Base-by-base conservation (phyloP, 305 asterid genomes). In the Fraxinus greggii region DNA sequence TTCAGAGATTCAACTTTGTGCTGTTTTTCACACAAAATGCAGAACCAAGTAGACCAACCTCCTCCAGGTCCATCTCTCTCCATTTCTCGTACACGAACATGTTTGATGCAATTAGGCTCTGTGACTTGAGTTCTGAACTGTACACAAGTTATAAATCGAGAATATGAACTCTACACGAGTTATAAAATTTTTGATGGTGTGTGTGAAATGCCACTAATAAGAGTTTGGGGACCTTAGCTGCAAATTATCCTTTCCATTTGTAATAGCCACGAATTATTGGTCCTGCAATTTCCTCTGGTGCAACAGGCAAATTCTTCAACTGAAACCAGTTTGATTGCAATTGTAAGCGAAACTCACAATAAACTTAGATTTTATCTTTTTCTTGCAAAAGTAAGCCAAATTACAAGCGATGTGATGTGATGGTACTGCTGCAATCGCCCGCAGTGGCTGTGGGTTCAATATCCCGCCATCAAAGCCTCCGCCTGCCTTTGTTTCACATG, bases 1-100 rank as follows among this genome's bases (percentile, higher is more conserved):
- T 65, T 24, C 9, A 12, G 38, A 31, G 19, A 15, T 81, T 78
- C 24, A n/a, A 51, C 81, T 51, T 61, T 45, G 38, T 69, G 13
- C 72, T 28, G 10, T 42, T 76, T 36, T 13, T 73, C 28, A 17
- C 73, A 75, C 84, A 83, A 72, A 21, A 87, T 87, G 90, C 85
- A 84, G 21, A 83, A 80, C 79, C 86, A 81, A 81, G 33, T 59
- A 35, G 74, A 9, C 82, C 86, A 83, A 78, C 85, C 91, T 63
- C 88, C 91, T 65, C 83, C 88, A 86, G 91, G 91, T 88, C 48
- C 28, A 79, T 17, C 79, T 15, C 82, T 5, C 80, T 4, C 79
- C 5, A 79, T 23, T 72, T 24, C 51, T 38, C 29, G 29, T 1
- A 28, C 29, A 28, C 29, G 29, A 28, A 28, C 29, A 28, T 1